phyloP scores from a whole-genome alignment of 345 rosid genomes.

The Mallotus nudiflorus region DNA sequence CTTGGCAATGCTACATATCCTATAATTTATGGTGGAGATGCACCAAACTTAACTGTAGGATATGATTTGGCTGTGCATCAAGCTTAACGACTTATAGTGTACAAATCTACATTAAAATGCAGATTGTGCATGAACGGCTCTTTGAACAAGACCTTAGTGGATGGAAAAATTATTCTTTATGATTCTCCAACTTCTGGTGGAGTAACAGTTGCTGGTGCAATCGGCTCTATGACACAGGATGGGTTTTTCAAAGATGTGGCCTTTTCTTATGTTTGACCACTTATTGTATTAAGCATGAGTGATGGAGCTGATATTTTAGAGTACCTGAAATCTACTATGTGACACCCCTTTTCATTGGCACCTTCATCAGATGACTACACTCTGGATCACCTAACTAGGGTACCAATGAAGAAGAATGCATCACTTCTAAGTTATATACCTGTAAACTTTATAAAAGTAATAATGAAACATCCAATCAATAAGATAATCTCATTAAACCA shows the following conservation, averaged over 20 bases:
- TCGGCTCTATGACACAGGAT: conserved; percentile 27
- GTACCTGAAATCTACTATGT: too few relatives aligned
- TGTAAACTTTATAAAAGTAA: too few relatives aligned
- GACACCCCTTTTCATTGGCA: too few relatives aligned
- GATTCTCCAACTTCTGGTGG: background rate
- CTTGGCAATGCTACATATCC: too few relatives aligned
- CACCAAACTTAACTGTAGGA: conserved; percentile 21
- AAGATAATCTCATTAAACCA: too few relatives aligned
- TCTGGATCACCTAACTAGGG: too few relatives aligned
- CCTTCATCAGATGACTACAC: too few relatives aligned
- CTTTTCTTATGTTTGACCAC: background rate
- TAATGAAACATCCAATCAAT: too few relatives aligned
- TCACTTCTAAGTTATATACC: too few relatives aligned
- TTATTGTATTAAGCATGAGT: too few relatives aligned
- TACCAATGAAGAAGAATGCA: too few relatives aligned
- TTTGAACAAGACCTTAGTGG: conserved; percentile 31
- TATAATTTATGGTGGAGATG: conserved; percentile 23
- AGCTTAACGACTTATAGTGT: background rate
- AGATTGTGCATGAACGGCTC: conserved; percentile 17
- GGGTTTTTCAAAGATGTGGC: background rate
- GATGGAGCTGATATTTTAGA: too few relatives aligned
- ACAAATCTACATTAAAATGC: background rate
- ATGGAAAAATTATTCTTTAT: conserved; percentile 41
- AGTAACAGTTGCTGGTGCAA: conserved; percentile 24
- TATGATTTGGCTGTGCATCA: background rate